Evolutionary conservation across 805 yeast genomes (phyloP).

Genomic region (Ogataea wickerhamii): DNA sequence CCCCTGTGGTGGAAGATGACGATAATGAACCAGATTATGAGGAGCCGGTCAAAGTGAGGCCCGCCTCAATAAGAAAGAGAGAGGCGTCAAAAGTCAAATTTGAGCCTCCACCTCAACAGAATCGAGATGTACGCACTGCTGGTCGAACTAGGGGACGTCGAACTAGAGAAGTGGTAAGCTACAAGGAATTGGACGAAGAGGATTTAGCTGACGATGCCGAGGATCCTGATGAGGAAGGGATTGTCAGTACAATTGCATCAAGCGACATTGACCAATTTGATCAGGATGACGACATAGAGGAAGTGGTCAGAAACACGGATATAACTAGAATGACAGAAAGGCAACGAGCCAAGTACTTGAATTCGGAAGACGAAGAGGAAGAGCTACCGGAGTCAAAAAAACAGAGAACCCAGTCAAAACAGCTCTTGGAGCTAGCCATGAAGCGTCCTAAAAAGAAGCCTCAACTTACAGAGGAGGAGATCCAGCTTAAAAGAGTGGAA

Average conservation of each 20-base stretch:
- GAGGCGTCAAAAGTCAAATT: not conserved
- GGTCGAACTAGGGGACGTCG: slow-evolving; percentile 7
- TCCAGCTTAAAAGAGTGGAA: slow-evolving; percentile 77
- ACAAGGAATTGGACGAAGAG: slow-evolving; percentile 21
- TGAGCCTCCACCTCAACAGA: slow-evolving; percentile 1
- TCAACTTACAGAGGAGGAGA: slow-evolving; percentile 77
- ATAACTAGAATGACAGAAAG: slow-evolving; percentile 51
- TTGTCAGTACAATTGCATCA: slow-evolving; percentile 14
- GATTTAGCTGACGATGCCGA: slow-evolving; percentile 24
- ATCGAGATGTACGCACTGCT: slow-evolving; percentile 2
- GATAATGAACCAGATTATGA: slow-evolving; percentile 35
- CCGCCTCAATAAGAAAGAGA: slow-evolving; percentile 5
- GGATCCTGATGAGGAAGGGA: slow-evolving; percentile 11
- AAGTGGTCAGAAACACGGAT: slow-evolving; percentile 40
- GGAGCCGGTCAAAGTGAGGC: slow-evolving; percentile 1
- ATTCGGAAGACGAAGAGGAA: slow-evolving; percentile 27
- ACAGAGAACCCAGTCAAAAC: slow-evolving; percentile 20
- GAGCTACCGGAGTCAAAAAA: slow-evolving; percentile 7
- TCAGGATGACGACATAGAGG: slow-evolving; percentile 38
- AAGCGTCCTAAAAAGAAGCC: slow-evolving; percentile 44
- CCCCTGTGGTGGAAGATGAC: slow-evolving; percentile 10
- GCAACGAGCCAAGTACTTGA: slow-evolving; percentile 46
- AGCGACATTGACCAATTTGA: slow-evolving; percentile 10
- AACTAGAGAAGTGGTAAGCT: slow-evolving; percentile 12
- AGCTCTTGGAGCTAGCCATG: slow-evolving; percentile 35